Base-by-base conservation (phyloP, 2,329 filamentous ascomycete genomes). In the Alternaria sp. region DNA sequence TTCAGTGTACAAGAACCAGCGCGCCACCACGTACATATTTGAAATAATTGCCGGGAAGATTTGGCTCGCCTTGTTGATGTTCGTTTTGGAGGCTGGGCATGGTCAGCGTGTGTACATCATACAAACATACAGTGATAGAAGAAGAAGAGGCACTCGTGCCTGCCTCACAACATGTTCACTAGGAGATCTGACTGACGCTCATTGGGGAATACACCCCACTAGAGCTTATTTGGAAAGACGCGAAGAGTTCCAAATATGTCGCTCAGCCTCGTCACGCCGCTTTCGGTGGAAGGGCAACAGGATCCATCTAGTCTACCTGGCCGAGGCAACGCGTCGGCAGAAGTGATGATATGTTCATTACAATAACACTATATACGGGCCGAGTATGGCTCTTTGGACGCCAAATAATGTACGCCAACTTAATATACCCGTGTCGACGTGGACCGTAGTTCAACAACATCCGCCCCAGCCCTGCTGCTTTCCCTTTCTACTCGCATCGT, bases 401-500 rank as follows among this genome's bases (percentile, higher is more conserved):
- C 46, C 28, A 5, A 51, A n/a, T 3, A 36, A 43, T 38, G 38
- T 36, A 51, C 36, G 46, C 16, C 52, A 44, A 28, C 8, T 18
- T 11, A 4, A 34, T 22, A 7, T 34, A 12, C 32, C 49, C 20
- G 20, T 43, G 26, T 14, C 20, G 7, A 20, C 12, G 36, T 14
- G 36, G 46, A 22, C 20, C 34, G 12, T 48, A 38, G 22, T 34
- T 68, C 51, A 78, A 61, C 75, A 78, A 42, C 75, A 76, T 6
- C 66, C 64, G 7, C 75, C 73, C 75, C 74, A 76, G 5, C 73
- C 75, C 51, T 74, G 70, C 34, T 75, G 70, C 24, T 72, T 74
- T 26, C 71, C 73, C 54, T 69, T 75, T 63, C 67, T 75, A 24
- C 71, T 71, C 2, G 73, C 75, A 68, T 81, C 80, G 43, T 79